These are phyloP conservation scores for Globisporangium middletonii DNA, from an alignment of 352 stramenopile species.

Conservation along the genomic window DNA sequence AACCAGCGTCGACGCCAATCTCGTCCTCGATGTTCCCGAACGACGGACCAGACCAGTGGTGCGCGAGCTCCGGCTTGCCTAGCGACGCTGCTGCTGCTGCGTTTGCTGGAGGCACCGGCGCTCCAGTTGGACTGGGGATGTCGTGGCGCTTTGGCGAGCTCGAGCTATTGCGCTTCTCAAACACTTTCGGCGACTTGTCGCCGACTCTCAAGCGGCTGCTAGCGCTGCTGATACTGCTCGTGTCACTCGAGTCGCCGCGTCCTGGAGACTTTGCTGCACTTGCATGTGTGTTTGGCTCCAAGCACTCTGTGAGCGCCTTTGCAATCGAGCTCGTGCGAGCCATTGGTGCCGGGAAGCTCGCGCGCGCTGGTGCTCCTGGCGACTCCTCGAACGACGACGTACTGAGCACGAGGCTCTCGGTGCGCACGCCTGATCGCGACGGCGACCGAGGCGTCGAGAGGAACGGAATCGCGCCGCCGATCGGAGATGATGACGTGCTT, in stretches of 20 bases:
- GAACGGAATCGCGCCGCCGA: neutral
- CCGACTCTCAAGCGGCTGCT: conserved; percentile 1
- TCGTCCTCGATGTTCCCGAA: conserved; percentile 1
- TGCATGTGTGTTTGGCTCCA: neutral
- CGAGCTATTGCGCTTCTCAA: conserved; percentile 13
- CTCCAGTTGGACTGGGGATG: neutral
- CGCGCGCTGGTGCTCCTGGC: neutral
- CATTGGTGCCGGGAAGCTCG: conserved; percentile 1
- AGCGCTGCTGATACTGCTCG: neutral
- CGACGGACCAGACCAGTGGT: neutral
- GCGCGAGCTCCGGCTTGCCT: neutral
- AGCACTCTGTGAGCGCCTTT: conserved; percentile 19
- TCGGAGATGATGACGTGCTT: neutral
- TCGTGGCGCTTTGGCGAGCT: conserved; percentile 5
- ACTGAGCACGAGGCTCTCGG: neutral
- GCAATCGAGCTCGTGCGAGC: conserved; percentile 14
- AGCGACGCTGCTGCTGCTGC: neutral
- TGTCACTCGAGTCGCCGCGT: neutral
- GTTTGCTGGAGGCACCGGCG: neutral
- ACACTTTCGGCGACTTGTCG: conserved; percentile 1
- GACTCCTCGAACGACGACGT: neutral
- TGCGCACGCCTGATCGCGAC: neutral
- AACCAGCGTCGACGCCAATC: neutral
- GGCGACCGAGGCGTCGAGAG: neutral
- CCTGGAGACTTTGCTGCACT: neutral